Conservation (phyloP, 2,329 filamentous ascomycete species). For the Aspergillus puulaauensis region DNA sequence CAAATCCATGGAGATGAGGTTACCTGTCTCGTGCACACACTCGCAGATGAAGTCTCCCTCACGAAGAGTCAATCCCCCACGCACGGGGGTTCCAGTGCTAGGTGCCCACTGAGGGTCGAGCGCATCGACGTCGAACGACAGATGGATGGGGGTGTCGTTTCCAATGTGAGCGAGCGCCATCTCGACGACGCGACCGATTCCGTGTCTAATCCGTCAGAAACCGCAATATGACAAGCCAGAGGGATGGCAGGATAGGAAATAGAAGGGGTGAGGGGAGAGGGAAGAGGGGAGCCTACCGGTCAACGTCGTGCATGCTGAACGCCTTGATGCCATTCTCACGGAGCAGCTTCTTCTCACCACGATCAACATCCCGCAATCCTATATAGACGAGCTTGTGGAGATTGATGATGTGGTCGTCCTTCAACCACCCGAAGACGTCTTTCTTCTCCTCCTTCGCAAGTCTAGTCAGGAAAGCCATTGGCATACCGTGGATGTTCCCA, state of each 20-base stretch:
- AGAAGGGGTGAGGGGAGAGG: neutral
- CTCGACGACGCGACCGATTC: slow-evolving; percentile 93
- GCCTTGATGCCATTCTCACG: slow-evolving; percentile 88
- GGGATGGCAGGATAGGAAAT: neutral
- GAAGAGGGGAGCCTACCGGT: slow-evolving; percentile 57
- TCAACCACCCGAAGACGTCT: slow-evolving; percentile 87
- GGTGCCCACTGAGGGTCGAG: slow-evolving; percentile 96
- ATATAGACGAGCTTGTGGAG: slow-evolving; percentile 93
- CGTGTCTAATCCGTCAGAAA: slow-evolving; percentile 59
- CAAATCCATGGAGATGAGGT: slow-evolving; percentile 74
- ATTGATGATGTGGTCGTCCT: slow-evolving; percentile 59
- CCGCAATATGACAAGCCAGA: neutral
- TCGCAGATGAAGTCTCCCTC: slow-evolving; percentile 98
- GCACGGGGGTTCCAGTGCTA: slow-evolving; percentile 90
- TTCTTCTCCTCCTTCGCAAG: slow-evolving; percentile 73
- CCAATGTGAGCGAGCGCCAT: slow-evolving; percentile 98
- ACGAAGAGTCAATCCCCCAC: slow-evolving; percentile 86
- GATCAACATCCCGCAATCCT: slow-evolving; percentile 86
- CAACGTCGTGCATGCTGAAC: slow-evolving; percentile 98
- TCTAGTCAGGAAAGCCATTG: slow-evolving; percentile 85
- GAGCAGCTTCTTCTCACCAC: slow-evolving; percentile 90
- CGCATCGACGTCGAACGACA: slow-evolving; percentile 96
- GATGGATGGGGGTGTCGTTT: slow-evolving; percentile 89
- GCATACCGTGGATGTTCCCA: slow-evolving; percentile 98
- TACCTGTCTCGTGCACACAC: slow-evolving; percentile 76